A percentile compares a stretch with the other conserved stretches of the same genome.
Evolutionary conservation across 768 basidiomycete species (phyloP).

Genomic region (Lactifluus piperatus): DNA sequence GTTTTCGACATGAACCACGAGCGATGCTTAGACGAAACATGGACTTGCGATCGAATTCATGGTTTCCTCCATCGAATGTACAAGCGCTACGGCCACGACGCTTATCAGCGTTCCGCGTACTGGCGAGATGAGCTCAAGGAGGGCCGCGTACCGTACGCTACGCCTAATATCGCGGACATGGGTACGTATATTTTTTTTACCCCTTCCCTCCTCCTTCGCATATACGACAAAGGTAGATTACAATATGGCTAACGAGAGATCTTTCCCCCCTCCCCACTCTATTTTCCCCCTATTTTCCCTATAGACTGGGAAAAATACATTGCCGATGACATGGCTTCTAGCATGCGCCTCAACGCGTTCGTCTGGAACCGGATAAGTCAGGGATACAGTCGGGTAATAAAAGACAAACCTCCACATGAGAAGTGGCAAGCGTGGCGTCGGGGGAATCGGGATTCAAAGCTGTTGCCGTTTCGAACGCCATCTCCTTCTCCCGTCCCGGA

Average conservation of each 20-base stretch:
- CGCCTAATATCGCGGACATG: conserved; percentile 7
- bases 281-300: no score
- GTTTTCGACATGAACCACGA: conserved; percentile 12
- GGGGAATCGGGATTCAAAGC: background rate
- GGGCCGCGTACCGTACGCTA: background rate
- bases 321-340: background rate
- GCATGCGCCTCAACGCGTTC: conserved; percentile 2
- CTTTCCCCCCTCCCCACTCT: background rate
- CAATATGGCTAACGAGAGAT: background rate
- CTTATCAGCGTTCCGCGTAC: conserved; percentile 3
- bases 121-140: background rate
- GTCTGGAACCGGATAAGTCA: conserved; percentile 14
- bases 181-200: background rate
- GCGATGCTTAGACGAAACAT: background rate
- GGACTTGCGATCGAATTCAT: background rate
- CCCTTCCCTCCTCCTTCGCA: no score
- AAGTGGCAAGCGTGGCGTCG: conserved; percentile 12
- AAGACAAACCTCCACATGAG: background rate
- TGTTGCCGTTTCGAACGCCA: background rate
- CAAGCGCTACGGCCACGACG: conserved; percentile 7
- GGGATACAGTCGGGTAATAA: conserved; percentile 1
- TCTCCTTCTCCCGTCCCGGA: background rate
- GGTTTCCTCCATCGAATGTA: conserved; percentile 10
- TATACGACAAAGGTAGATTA: no score
- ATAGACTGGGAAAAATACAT: conserved; percentile 8